Base-by-base conservation (phyloP, 2,329 filamentous ascomycete genomes). In the Phoma sp. region DNA sequence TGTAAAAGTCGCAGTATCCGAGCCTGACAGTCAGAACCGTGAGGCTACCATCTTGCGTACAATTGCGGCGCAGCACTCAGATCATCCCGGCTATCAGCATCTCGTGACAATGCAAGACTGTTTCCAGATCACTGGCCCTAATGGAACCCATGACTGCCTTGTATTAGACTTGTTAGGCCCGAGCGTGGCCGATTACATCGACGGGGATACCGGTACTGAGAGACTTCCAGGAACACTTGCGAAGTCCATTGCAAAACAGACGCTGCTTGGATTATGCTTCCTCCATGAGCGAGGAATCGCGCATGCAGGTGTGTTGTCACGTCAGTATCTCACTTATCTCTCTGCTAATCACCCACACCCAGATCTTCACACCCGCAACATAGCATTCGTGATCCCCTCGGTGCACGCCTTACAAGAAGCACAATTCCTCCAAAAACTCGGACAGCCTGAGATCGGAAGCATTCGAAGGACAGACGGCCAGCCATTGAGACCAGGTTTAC, bases 61-160 rank as follows among this genome's bases (percentile, higher is more conserved):
- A 10, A 13, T 46, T 35, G 36, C 48, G 23, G 48, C 29, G 10
- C 5, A 4, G 10, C 36, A 41, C n/a, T 46, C n/a, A 14, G 22
- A 41, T 4, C 29, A 46, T 10, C 42, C 48, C 30, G 23, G 36
- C 22, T 53, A 42, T 14, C 54, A 54, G 32, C 60, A 79, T 65
- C 33, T 78, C 9, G 70, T 77, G 35, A 65, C 56, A 22, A 38
- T 79, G 22, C 52, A 75, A 23, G 72, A 78, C 55, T 23, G 66
- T 14, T 80, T 81, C 33, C 33, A 72, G 7, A 44, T 77, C 39
- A 37, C 60, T 2, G 78, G 79, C 8, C 78, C 77, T 6, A 82
- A 82, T 62, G 78, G 79, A 9, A 66, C 29, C 2, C 79, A 82
- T 57, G 58, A 68, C n/a, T 82, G 78, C 59, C 61, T 81, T 0